These are phyloP conservation scores for Goffeauzyma gilvescens DNA, from an alignment of 768 basidiomycete genomes.

Conservation along the genomic window DNA sequence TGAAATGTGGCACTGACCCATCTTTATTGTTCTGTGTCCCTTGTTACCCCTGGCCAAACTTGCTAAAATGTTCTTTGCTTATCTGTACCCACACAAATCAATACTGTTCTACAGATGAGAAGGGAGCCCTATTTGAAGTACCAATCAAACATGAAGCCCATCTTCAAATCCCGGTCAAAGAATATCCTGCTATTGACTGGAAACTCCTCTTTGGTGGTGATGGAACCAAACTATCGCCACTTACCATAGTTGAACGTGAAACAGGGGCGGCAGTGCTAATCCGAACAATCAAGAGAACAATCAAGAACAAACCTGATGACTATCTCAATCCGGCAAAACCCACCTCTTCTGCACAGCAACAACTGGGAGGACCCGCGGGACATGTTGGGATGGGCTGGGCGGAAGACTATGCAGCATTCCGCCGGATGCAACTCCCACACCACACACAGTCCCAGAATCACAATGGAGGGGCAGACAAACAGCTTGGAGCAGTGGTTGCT, in stretches of 20 bases:
- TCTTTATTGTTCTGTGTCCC: no score
- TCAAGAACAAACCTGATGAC: no score
- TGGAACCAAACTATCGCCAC: neutral
- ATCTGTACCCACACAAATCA: no score
- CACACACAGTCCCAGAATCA: slow-evolving; percentile 2
- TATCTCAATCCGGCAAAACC: no score
- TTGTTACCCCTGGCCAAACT: no score
- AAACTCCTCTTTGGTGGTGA: slow-evolving; percentile 2
- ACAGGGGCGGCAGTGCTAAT: slow-evolving; percentile 8
- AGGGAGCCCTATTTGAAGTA: no score
- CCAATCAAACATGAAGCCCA: no score
- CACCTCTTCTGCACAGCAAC: no score
- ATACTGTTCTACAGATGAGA: no score
- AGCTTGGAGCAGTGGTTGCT: neutral
- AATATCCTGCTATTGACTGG: slow-evolving; percentile 12
- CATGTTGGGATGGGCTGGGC: neutral
- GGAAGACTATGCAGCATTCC: no score
- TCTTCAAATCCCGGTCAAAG: slow-evolving; percentile 7
- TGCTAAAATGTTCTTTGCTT: no score
- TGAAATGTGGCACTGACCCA: no score
- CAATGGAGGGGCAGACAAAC: neutral
- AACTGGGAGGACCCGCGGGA: neutral
- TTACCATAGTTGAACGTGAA: slow-evolving; percentile 10
- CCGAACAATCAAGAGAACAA: slow-evolving; percentile 6
- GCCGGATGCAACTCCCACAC: neutral